Percentiles rank a stretch among this genome's conserved stretches.
Conservation (phyloP, 495 filamentous ascomycete species). For the Lophiostoma macrostomum region DNA sequence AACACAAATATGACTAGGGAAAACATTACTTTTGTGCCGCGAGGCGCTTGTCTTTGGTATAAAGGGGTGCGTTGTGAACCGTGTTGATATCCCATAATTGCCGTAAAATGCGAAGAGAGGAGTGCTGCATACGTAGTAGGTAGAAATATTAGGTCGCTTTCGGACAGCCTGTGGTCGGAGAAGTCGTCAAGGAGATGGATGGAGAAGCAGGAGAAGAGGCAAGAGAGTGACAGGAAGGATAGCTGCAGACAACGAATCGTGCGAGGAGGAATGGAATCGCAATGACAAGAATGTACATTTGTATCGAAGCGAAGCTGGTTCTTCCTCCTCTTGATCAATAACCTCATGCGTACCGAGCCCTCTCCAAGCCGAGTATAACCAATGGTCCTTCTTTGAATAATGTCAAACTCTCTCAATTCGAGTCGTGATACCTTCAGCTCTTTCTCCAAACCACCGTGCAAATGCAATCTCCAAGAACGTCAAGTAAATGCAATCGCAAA, state of each 20-base stretch:
- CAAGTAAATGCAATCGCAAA: neutral
- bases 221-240: neutral
- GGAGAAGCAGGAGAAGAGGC: neutral
- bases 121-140: neutral
- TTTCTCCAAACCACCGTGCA: conserved; percentile 18
- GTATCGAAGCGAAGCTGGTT: conserved; percentile 18
- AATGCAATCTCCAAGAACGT: neutral
- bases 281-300: conserved; percentile 27
- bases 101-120: neutral
- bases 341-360: neutral
- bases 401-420: neutral
- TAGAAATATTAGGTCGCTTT: neutral
- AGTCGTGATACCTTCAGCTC: conserved; percentile 10
- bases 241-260: conserved; percentile 2
- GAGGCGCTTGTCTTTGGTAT: conserved; percentile 32
- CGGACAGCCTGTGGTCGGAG: neutral
- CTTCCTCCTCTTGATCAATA: neutral
- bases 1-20: too few species aligned
- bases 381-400: neutral
- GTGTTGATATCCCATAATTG: conserved; percentile 17
- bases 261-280: neutral
- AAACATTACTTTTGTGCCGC: conserved; percentile 24
- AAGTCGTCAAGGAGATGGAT: neutral
- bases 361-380: neutral
- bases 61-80: neutral